Base-by-base conservation (phyloP, 2,329 filamentous ascomycete genomes). In the Aciculosporium take region DNA sequence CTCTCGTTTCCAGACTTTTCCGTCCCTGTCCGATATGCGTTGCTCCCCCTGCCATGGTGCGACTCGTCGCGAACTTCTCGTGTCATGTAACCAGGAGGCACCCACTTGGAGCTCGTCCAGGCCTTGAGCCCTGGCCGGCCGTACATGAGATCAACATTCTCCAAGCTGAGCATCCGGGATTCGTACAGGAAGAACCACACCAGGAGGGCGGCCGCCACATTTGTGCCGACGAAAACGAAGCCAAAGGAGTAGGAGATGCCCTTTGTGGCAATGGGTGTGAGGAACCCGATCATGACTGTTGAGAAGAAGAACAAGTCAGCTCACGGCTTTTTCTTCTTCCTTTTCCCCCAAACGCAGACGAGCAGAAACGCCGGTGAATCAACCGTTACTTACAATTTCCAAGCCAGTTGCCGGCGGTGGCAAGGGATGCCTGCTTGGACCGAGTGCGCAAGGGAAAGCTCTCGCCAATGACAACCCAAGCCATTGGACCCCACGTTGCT, bases 101-200 rank as follows among this genome's bases (percentile, higher is more conserved):
- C 57, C 71, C 71, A 81, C 46, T 67, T 62, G 45, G 61, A 56
- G 51, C 72, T 77, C 54, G 68, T 70, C 71, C 75, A 78, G 3
- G 79, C 69, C 56, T 71, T 73, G n/a, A 81, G 66, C 32, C 65
- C 47, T 3, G 49, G 59, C 17, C 76, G 61, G 37, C 78, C 68
- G 55, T 84, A 84, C 76, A 81, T 80, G 40, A 73, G 70, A 56
- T 84, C 79, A 43, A 84, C 74, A 49, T 82, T 76, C 60, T 84
- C 80, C n/a, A 84, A 67, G 10, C 74, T 76, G 8, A 80, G 68
- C 31, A 69, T 72, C 46, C 74, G 70, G 13, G 71, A 76, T 55
- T 84, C 79, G 56, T 74, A 78, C 42, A 84, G 68, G 58, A 81
- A 81, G 63, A 84, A 79, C 65, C 74, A 84, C 21, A 82, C 74